These are phyloP conservation scores for Globisporangium heterothallicum DNA, from an alignment of 352 stramenopile genomes.

Conservation along the genomic window DNA sequence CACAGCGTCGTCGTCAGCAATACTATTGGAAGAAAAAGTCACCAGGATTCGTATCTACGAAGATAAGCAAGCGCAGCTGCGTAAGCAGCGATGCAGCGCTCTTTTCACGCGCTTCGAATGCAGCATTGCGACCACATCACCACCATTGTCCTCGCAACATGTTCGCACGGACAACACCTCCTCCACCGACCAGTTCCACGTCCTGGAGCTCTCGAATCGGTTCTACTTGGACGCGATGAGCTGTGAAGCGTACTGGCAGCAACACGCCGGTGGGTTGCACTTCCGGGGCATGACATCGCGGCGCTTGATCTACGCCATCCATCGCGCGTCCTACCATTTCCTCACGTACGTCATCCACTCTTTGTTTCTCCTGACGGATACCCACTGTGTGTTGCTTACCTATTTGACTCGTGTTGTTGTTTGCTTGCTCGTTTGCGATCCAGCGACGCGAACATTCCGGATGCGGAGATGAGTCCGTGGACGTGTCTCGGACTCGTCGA, in stretches of 20 bases:
- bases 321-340: slow-evolving; percentile 37
- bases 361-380: neutral
- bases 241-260: slow-evolving; percentile 35
- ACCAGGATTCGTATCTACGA: slow-evolving; percentile 35
- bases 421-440: neutral
- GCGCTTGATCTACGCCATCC: slow-evolving; percentile 33
- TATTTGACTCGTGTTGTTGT: neutral
- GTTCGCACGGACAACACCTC: neutral
- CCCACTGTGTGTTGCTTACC: neutral
- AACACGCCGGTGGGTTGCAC: slow-evolving; percentile 23
- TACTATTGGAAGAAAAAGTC: slow-evolving; percentile 22
- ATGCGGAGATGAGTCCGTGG: slow-evolving; percentile 39
- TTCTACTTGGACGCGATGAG: slow-evolving; percentile 20
- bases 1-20: slow-evolving; percentile 9
- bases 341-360: slow-evolving; percentile 34
- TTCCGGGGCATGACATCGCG: slow-evolving; percentile 16
- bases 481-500: slow-evolving; percentile 35
- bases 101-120: slow-evolving; percentile 34
- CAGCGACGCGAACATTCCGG: slow-evolving; percentile 35
- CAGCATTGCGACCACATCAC: neutral
- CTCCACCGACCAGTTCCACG: slow-evolving; percentile 9
- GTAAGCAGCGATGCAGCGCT: slow-evolving; percentile 20
- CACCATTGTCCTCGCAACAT: neutral
- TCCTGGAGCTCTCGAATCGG: slow-evolving; percentile 16
- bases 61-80: slow-evolving; percentile 19